Evolutionary conservation across 352 stramenopile species (phyloP).

Genomic region (Aphanomyces astaci): DNA sequence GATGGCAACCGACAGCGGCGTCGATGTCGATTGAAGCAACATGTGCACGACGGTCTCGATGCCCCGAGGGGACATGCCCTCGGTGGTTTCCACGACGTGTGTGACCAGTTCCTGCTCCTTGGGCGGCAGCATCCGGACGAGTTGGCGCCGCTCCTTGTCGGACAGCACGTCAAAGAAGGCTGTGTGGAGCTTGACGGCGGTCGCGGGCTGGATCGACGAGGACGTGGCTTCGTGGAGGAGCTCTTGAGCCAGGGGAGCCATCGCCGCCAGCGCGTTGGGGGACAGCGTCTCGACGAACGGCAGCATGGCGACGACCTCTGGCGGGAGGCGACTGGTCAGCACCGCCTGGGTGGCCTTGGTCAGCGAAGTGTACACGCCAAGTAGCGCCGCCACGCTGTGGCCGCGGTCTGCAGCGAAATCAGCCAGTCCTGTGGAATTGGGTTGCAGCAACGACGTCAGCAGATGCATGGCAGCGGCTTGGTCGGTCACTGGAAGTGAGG

Average conservation of each 20-base stretch:
- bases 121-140: constrained; percentile 1
- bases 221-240: constrained; percentile 1
- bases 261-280: not conserved
- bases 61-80: constrained; percentile 11
- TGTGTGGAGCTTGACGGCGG: constrained; percentile 2
- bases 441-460: not conserved
- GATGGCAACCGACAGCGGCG: not conserved
- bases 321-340: not conserved
- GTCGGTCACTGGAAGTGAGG: not conserved
- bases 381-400: not conserved
- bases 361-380: not conserved
- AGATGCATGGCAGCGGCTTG: not conserved
- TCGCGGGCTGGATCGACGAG: constrained; percentile 1
- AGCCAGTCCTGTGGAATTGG: not conserved
- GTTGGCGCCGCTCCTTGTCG: constrained; percentile 14
- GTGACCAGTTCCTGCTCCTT: constrained; percentile 10
- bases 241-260: not conserved
- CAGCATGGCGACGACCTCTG: not conserved
- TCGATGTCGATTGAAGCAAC: not conserved
- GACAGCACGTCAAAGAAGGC: constrained; percentile 7
- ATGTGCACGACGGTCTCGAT: constrained; percentile 4
- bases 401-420: not conserved
- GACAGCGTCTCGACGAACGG: constrained; percentile 19
- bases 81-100: constrained; percentile 17
- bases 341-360: constrained; percentile 9